phyloP scores from a whole-genome alignment of 176 grass and related monocot species.

The Bromus sterilis region DNA sequence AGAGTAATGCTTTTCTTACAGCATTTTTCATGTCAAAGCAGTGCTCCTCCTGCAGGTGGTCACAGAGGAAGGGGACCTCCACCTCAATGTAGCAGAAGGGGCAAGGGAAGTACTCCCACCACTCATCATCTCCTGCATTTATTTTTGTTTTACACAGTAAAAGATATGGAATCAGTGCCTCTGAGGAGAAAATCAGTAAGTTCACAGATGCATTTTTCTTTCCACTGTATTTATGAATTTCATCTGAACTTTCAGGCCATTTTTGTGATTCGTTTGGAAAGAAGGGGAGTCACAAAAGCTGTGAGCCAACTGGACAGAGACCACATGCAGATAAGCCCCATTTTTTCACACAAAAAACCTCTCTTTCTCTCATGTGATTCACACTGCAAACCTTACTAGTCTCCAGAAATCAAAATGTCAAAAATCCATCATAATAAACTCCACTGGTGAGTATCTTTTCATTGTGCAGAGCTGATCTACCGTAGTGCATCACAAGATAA shows the following conservation, averaged over 20 bases:
- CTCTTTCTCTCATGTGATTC: not conserved
- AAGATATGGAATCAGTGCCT: not conserved
- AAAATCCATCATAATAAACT: not conserved
- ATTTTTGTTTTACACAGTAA: not conserved
- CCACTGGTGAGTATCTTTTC: not conserved
- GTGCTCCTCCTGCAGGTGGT: conserved; percentile 63
- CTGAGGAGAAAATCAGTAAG: not conserved
- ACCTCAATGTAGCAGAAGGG: conserved; percentile 61
- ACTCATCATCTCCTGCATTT: conserved; percentile 42
- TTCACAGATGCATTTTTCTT: not conserved
- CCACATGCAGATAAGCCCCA: not conserved
- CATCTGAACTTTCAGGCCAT: not conserved
- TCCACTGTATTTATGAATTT: not conserved
- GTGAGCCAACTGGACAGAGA: not conserved
- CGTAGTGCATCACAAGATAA: not conserved
- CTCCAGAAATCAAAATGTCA: not conserved
- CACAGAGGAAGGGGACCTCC: conserved; percentile 37
- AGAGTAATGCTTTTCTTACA: no score
- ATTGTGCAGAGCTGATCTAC: not conserved
- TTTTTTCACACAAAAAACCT: not conserved
- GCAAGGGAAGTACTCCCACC: conserved; percentile 66
- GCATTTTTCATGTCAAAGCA: conserved; percentile 60
- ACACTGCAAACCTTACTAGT: not conserved
- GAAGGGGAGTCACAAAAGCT: not conserved
- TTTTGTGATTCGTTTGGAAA: not conserved